A percentile compares a stretch with the other conserved stretches of the same genome.
Evolutionary conservation across 2,329 filamentous ascomycete species (phyloP).

Genomic region (Aspergillus versicolor): DNA sequence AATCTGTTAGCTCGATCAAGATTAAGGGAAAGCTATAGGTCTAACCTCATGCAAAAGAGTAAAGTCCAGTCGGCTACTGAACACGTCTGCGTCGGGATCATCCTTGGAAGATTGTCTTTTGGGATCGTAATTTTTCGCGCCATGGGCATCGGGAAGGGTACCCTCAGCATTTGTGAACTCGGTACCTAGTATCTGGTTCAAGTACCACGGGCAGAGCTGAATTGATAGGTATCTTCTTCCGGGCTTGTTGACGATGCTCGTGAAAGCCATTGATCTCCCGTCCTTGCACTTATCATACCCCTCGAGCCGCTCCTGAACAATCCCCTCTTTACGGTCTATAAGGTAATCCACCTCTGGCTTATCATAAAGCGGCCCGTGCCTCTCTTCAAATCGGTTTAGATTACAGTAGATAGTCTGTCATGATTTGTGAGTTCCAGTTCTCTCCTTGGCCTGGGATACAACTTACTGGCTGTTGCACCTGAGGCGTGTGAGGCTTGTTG

Average conservation of each 20-base stretch:
- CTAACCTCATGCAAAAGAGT: not conserved
- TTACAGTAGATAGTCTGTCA: not conserved
- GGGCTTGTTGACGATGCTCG: not conserved
- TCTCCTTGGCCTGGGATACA: not conserved
- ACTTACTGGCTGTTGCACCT: not conserved
- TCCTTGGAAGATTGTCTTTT: fast-evolving
- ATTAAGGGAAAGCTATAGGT: too few species aligned
- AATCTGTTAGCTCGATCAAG: not conserved
- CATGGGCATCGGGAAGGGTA: too few species aligned
- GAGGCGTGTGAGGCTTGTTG: not conserved
- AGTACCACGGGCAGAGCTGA: not conserved
- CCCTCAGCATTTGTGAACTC: too few species aligned
- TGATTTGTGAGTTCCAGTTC: not conserved
- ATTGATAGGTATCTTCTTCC: not conserved
- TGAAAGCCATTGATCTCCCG: not conserved
- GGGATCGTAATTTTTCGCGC: not conserved
- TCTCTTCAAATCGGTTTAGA: not conserved
- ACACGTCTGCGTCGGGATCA: not conserved
- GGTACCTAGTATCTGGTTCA: not conserved
- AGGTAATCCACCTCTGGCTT: too few species aligned
- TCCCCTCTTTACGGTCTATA: too few species aligned
- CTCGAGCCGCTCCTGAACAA: too few species aligned
- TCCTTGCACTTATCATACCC: not conserved
- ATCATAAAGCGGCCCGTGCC: too few species aligned
- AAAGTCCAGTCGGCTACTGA: not conserved